These are phyloP conservation scores for Pezicula neosporulosa DNA, from an alignment of 2,329 filamentous ascomycete species.

Conservation along the genomic window DNA sequence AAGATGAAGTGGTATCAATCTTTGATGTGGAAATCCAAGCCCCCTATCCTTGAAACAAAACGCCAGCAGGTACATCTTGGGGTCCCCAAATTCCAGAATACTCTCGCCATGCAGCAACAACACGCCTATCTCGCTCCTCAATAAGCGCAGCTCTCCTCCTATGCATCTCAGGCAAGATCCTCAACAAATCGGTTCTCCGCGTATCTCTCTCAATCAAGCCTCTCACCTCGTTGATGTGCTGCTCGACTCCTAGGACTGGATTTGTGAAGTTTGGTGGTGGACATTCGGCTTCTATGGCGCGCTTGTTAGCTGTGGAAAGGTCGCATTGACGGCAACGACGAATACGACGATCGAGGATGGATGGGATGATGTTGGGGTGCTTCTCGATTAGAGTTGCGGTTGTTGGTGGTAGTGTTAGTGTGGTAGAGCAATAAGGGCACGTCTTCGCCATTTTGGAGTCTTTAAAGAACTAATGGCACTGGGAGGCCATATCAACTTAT, in stretches of 20 bases:
- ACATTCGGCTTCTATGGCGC: conserved; percentile 10
- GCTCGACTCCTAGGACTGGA: conserved; percentile 10
- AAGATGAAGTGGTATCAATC: too few species aligned
- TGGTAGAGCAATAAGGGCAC: conserved; percentile 8
- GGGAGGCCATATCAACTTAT: neutral
- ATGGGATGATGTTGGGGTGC: conserved; percentile 8
- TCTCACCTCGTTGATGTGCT: conserved; percentile 11
- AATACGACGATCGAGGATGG: conserved; percentile 13
- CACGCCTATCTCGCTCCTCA: conserved; percentile 7
- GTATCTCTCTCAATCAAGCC: conserved; percentile 13
- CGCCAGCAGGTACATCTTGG: neutral
- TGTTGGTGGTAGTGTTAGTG: conserved; percentile 15
- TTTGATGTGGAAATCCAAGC: too few species aligned
- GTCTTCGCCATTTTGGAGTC: neutral
- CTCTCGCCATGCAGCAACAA: conserved; percentile 14
- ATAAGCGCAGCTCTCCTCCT: conserved; percentile 6
- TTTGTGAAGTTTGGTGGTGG: conserved; percentile 10
- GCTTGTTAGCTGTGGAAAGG: conserved; percentile 10
- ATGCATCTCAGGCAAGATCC: conserved; percentile 7
- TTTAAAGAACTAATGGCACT: neutral
- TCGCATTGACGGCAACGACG: conserved; percentile 23
- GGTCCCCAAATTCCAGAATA: conserved; percentile 25
- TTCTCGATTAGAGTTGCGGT: conserved; percentile 10
- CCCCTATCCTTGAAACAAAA: too few species aligned
- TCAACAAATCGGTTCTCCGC: conserved; percentile 11